These are phyloP conservation scores for Fusarium mundagurra DNA, from an alignment of 2,329 filamentous ascomycete species.

Conservation along the genomic window DNA sequence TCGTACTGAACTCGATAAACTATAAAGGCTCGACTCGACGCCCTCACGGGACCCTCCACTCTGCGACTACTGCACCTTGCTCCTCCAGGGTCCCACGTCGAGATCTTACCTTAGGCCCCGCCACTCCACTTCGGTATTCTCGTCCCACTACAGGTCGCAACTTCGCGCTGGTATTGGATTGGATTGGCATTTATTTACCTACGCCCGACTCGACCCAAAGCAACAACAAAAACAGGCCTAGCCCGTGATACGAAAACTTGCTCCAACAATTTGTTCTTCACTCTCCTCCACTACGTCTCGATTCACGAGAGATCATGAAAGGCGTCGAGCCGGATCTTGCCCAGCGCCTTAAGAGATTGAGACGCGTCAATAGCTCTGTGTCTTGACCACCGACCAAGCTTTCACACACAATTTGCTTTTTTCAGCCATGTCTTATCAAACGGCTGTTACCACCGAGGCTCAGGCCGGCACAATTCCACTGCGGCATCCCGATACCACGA, in stretches of 20 bases:
- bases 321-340: slow-evolving; percentile 36
- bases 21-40: neutral
- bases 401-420: neutral
- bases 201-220: slow-evolving; percentile 8
- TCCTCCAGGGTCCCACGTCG: slow-evolving; percentile 35
- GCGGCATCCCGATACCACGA: slow-evolving; percentile 38
- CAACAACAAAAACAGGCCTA: slow-evolving; percentile 31
- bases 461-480: slow-evolving; percentile 33
- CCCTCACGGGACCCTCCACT: slow-evolving; percentile 6
- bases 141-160: slow-evolving; percentile 40
- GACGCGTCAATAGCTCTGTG: slow-evolving; percentile 38
- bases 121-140: slow-evolving; percentile 26
- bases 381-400: slow-evolving; percentile 32
- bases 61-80: slow-evolving; percentile 1
- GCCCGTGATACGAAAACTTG: slow-evolving; percentile 24
- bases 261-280: neutral
- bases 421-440: slow-evolving; percentile 40
- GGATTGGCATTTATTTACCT: slow-evolving; percentile 3
- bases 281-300: slow-evolving; percentile 16
- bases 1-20: slow-evolving; percentile 17
- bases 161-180: slow-evolving; percentile 35
- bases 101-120: slow-evolving; percentile 38
- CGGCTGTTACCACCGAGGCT: slow-evolving; percentile 34
- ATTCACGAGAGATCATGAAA: slow-evolving; percentile 44
- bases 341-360: slow-evolving; percentile 42